These are phyloP conservation scores for Colletotrichum echinochloae DNA, from an alignment of 2,329 filamentous ascomycete species.

Conservation along the genomic window DNA sequence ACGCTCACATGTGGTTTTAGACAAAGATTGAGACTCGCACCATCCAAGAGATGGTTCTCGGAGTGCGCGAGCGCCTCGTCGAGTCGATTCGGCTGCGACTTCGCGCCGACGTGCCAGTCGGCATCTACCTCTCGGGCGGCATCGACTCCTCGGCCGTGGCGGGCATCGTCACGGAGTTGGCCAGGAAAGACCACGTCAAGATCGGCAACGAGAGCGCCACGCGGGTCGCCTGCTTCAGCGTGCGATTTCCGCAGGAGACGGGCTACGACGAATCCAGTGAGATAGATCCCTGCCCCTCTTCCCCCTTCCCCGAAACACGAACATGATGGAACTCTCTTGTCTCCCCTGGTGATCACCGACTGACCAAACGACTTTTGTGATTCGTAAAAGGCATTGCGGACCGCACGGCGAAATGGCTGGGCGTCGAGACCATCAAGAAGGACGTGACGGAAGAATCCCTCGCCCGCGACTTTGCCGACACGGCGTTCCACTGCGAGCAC, in stretches of 20 bases:
- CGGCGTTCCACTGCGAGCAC: conserved; percentile 49
- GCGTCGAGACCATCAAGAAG: conserved; percentile 45
- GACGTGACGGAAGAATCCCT: conserved; percentile 46
- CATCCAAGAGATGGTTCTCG: not conserved
- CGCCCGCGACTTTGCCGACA: conserved; percentile 47
- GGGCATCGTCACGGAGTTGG: not conserved
- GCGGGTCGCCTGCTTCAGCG: too few species aligned
- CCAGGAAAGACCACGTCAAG: too few species aligned
- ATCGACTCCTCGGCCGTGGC: not conserved
- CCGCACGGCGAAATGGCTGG: conserved; percentile 39
- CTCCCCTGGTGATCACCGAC: too few species aligned
- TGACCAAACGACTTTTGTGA: too few species aligned
- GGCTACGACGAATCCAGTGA: too few species aligned
- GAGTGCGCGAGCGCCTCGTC: not conserved
- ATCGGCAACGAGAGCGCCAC: too few species aligned
- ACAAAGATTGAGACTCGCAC: not conserved
- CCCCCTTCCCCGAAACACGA: too few species aligned
- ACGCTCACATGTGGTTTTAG: not conserved
- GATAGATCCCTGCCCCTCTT: too few species aligned
- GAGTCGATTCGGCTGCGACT: not conserved
- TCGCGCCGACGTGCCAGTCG: not conserved
- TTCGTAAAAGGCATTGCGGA: too few species aligned
- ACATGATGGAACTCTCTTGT: too few species aligned
- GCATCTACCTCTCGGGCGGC: not conserved
- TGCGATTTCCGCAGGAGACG: too few species aligned